Evolutionary conservation across 176 grass and related monocot species (phyloP).

Genomic region (Echinochloa phyllopogon): DNA sequence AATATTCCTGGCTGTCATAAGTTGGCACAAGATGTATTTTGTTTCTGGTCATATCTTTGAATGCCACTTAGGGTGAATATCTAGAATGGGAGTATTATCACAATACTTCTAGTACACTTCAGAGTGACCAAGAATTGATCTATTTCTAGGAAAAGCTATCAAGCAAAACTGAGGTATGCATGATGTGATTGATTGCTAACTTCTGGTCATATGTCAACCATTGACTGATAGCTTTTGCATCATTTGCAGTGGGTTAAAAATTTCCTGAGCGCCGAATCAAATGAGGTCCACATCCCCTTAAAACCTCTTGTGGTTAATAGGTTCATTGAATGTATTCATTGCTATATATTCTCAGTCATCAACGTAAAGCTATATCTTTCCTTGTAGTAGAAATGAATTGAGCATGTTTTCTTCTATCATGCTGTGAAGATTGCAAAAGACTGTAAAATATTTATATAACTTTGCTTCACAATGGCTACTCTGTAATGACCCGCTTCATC

Average conservation of each 20-base stretch:
- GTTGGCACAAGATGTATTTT: background rate
- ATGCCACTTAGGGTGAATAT: constrained; percentile 15
- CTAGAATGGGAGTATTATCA: background rate
- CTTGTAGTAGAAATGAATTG: background rate
- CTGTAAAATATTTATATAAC: background rate
- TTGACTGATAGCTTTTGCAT: constrained; percentile 2
- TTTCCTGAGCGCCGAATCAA: too few species aligned
- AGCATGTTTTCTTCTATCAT: background rate
- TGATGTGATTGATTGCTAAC: background rate
- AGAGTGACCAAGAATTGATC: constrained; percentile 17
- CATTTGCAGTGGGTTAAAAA: constrained; percentile 11
- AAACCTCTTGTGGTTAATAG: background rate
- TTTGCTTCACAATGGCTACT: background rate
- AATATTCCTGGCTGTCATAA: background rate
- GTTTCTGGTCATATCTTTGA: background rate
- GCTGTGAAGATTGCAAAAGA: constrained; percentile 2
- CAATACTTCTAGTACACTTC: background rate
- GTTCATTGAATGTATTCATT: background rate
- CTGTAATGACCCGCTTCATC: background rate
- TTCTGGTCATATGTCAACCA: background rate
- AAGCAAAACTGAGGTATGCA: constrained; percentile 15
- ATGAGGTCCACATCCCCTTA: background rate
- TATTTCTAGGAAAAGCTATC: constrained; percentile 18
- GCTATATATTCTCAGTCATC: background rate
- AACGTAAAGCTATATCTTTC: background rate